A percentile compares a stretch with the other conserved stretches of the same genome.
Conservation (phyloP, 2,329 filamentous ascomycete species). For the Pseudogymnoascus sp. region DNA sequence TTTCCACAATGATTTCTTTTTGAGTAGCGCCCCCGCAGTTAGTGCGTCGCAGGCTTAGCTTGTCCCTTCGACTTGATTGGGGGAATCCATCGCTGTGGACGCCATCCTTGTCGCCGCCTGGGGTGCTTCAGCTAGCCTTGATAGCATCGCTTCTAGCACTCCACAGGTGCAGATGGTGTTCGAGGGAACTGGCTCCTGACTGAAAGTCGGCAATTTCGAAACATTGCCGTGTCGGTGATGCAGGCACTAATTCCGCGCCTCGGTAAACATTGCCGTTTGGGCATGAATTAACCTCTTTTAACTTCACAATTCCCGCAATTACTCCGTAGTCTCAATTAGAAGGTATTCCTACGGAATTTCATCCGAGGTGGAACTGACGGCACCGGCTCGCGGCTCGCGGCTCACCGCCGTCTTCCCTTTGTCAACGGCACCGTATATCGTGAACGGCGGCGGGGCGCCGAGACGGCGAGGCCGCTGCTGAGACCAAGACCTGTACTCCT, state of each 20-base stretch:
- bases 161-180: not conserved
- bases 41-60: not conserved
- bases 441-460: not conserved
- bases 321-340: not conserved
- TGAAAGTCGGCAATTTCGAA: not conserved
- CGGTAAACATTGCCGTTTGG: slow-evolving; percentile 3
- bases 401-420: not conserved
- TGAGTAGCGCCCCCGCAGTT: not conserved
- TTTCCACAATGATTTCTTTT: not conserved
- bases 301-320: not conserved
- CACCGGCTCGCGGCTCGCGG: not conserved
- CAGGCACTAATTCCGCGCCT: not conserved
- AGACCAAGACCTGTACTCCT: not conserved
- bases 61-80: not conserved
- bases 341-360: not conserved
- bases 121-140: not conserved
- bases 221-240: not conserved
- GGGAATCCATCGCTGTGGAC: not conserved
- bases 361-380: not conserved
- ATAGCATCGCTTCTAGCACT: not conserved
- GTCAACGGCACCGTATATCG: not conserved
- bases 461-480: not conserved
- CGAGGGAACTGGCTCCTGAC: not conserved
- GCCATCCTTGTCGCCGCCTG: not conserved
- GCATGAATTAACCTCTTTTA: not conserved